Percentiles rank a stretch among this genome's conserved stretches.
These are phyloP conservation scores for Aspergillus neoniger DNA, from an alignment of 2,329 filamentous ascomycete genomes.

Conservation along the genomic window DNA sequence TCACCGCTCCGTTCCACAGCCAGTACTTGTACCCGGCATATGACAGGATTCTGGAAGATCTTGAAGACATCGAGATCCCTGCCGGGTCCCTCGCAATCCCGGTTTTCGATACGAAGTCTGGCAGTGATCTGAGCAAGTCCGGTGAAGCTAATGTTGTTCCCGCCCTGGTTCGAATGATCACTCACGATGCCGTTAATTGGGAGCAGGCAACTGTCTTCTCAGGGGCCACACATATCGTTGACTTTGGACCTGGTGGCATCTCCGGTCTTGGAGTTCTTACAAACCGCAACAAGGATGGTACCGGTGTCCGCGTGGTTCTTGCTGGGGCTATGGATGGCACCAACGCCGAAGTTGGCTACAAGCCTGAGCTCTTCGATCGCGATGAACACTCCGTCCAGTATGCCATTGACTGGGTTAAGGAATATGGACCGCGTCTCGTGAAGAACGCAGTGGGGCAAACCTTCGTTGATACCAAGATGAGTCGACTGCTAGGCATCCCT, in stretches of 20 bases:
- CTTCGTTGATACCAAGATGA: conserved; percentile 97
- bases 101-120: conserved; percentile 87
- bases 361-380: conserved; percentile 94
- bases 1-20: conserved; percentile 98
- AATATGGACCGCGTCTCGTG: conserved; percentile 88
- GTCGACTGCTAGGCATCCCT: conserved; percentile 76
- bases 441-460: conserved; percentile 87
- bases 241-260: conserved; percentile 95
- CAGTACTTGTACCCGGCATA: conserved; percentile 84
- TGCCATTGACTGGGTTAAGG: conserved; percentile 95
- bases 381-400: conserved; percentile 95
- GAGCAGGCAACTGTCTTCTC: conserved; percentile 92
- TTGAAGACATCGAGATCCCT: conserved; percentile 78
- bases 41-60: conserved; percentile 79
- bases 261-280: conserved; percentile 94
- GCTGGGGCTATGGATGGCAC: conserved; percentile 92
- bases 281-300: conserved; percentile 98
- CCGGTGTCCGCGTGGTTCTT: conserved; percentile 92
- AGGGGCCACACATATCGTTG: conserved; percentile 86
- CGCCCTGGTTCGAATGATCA: conserved; percentile 86
- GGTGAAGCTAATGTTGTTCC: conserved; percentile 80
- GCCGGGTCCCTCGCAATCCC: conserved; percentile 74
- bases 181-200: conserved; percentile 92
- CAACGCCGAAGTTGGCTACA: conserved; percentile 90
- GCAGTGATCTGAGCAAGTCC: conserved; percentile 74